phyloP scores from a whole-genome alignment of 768 basidiomycete genomes.

The Steccherinum ochraceum region DNA sequence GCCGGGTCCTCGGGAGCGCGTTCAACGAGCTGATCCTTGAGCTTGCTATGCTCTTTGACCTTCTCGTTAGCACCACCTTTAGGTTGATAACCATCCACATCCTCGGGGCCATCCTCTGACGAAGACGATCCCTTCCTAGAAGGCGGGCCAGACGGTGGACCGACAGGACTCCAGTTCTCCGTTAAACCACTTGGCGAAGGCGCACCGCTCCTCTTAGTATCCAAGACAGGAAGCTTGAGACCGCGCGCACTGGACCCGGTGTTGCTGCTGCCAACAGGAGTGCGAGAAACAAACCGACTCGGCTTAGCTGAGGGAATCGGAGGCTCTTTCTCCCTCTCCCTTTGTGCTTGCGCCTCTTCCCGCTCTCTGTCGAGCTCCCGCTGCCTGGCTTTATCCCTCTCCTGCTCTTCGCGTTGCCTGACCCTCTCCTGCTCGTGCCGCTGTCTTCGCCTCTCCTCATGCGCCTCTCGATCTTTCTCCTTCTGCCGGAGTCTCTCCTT shows the following conservation, averaged over 20 bases:
- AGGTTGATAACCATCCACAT: conserved; percentile 26
- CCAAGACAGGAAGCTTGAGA: conserved; percentile 12
- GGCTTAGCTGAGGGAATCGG: conserved; percentile 1
- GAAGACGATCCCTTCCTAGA: conserved; percentile 25
- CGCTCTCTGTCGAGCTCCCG: neutral
- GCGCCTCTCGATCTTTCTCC: neutral
- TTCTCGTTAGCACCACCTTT: conserved; percentile 14
- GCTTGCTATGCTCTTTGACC: conserved; percentile 3
- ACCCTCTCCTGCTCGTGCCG: conserved; percentile 2
- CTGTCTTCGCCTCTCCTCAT: neutral
- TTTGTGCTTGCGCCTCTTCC: neutral
- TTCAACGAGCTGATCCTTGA: conserved; percentile 14
- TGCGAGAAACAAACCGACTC: neutral
- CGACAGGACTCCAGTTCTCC: conserved; percentile 45
- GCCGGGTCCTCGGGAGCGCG: neutral
- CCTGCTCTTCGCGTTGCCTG: neutral
- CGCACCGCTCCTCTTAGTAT: conserved; percentile 4
- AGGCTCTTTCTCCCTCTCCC: neutral
- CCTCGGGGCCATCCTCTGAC: conserved; percentile 55
- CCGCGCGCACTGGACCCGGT: conserved; percentile 1
- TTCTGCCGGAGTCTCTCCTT: conserved; percentile 9
- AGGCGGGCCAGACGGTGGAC: conserved; percentile 13
- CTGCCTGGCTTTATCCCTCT: neutral
- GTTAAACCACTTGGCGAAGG: conserved; percentile 24
- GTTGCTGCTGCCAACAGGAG: neutral